Evolutionary conservation across 2,329 filamentous ascomycete species (phyloP).

Genomic region (Pseudocercospora vitis): DNA sequence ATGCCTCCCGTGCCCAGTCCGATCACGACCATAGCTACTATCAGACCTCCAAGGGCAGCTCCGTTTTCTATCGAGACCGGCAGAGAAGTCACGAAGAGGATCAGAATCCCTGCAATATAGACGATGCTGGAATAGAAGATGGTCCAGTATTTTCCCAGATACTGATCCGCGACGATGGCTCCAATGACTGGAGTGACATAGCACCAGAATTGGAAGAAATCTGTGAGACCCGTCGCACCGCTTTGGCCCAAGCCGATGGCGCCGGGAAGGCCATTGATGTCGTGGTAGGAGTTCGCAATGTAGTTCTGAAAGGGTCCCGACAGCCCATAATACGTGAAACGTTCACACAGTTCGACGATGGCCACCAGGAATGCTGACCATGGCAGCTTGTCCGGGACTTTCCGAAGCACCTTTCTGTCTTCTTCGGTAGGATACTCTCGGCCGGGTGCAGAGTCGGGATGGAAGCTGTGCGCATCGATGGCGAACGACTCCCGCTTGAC

Average conservation of each 20-base stretch:
- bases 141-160: slow-evolving; percentile 67
- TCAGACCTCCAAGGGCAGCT: slow-evolving; percentile 61
- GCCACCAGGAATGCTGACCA: slow-evolving; percentile 34
- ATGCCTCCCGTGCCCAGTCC: slow-evolving; percentile 74
- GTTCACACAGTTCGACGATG: slow-evolving; percentile 27
- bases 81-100: slow-evolving; percentile 64
- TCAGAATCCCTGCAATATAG: slow-evolving; percentile 64
- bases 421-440: slow-evolving; percentile 42
- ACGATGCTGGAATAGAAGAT: slow-evolving; percentile 65
- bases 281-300: slow-evolving; percentile 43
- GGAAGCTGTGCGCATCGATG: background rate
- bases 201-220: slow-evolving; percentile 47
- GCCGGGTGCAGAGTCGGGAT: background rate
- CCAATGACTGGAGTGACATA: slow-evolving; percentile 28
- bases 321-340: slow-evolving; percentile 31
- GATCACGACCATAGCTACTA: slow-evolving; percentile 64
- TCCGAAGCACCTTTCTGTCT: slow-evolving; percentile 44
- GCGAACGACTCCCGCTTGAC: background rate
- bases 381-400: slow-evolving; percentile 47
- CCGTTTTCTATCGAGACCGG: slow-evolving; percentile 62
- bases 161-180: slow-evolving; percentile 37
- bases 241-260: slow-evolving; percentile 41
- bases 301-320: slow-evolving; percentile 47
- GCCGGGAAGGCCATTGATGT: slow-evolving; percentile 38
- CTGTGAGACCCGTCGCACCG: slow-evolving; percentile 44